Conservation (phyloP, 2,329 filamentous ascomycete genomes). For the Esteya vermicola region DNA sequence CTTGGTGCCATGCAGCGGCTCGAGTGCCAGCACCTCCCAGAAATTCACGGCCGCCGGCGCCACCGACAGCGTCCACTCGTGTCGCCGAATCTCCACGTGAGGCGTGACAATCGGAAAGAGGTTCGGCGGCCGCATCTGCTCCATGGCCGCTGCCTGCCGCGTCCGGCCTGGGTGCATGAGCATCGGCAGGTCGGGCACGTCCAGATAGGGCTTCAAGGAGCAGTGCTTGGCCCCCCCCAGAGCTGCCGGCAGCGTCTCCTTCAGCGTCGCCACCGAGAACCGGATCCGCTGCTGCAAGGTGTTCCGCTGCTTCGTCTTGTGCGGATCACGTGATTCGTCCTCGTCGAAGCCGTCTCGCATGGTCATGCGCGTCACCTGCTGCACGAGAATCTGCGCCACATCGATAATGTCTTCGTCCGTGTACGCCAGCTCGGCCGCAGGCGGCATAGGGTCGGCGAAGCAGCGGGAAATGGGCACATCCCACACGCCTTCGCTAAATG, state of each 20-base stretch:
- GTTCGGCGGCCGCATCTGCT: constrained; percentile 34
- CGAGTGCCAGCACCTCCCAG: constrained; percentile 69
- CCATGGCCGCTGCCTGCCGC: constrained; percentile 29
- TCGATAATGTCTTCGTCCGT: constrained; percentile 49
- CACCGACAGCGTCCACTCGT: constrained; percentile 56
- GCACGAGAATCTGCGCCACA: constrained; percentile 56
- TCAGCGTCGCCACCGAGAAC: constrained; percentile 33
- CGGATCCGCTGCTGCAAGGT: constrained; percentile 28
- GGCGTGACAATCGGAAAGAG: constrained; percentile 53
- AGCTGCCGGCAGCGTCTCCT: constrained; percentile 27
- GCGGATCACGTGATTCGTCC: constrained; percentile 23
- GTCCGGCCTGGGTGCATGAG: constrained; percentile 36
- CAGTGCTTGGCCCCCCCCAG: constrained; percentile 27
- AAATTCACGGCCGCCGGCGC: constrained; percentile 62
- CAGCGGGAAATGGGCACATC: constrained; percentile 38
- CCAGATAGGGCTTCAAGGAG: constrained; percentile 34
- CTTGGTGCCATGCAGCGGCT: constrained; percentile 56
- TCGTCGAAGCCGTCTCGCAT: constrained; percentile 7
- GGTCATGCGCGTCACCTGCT: constrained; percentile 39
- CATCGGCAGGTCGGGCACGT: constrained; percentile 42
- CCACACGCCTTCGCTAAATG: constrained; percentile 31
- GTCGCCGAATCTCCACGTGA: constrained; percentile 57
- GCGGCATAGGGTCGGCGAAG: constrained; percentile 45
- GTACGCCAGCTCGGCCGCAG: constrained; percentile 27
- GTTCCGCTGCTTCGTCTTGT: constrained; percentile 19